Conservation (phyloP, 1,139 yeast genomes). For the Nakaseomyces uthaithaninus region DNA sequence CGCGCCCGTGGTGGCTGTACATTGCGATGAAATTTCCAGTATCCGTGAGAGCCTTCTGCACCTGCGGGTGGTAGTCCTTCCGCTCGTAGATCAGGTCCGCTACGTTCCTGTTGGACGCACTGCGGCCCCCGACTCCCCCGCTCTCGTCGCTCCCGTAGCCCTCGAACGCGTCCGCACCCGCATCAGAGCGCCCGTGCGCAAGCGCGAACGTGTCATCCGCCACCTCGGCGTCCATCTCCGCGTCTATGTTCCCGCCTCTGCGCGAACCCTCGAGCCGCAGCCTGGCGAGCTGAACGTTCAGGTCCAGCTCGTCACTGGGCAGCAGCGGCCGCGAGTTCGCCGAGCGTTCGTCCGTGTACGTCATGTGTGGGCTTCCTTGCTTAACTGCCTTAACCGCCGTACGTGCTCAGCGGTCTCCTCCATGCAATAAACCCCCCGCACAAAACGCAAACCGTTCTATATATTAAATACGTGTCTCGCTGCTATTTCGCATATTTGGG, state of each 20-base stretch:
- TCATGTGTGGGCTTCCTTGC: not conserved
- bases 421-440: too few relatives aligned
- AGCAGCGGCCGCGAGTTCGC: constrained; percentile 19
- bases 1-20: constrained; percentile 11
- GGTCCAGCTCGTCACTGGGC: constrained; percentile 20
- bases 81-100: constrained; percentile 11
- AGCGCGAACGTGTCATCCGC: too few relatives aligned
- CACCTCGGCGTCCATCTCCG: too few relatives aligned
- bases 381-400: too few relatives aligned
- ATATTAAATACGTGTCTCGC: too few relatives aligned
- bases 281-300: constrained; percentile 11
- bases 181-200: not conserved
- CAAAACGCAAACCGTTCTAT: too few relatives aligned
- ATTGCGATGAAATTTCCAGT: constrained; percentile 24
- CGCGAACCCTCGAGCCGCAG: constrained; percentile 7
- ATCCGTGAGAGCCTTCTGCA: constrained; percentile 25
- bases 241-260: too few relatives aligned
- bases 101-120: constrained; percentile 19
- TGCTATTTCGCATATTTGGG: too few relatives aligned
- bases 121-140: constrained; percentile 8
- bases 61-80: constrained; percentile 9
- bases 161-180: constrained; percentile 6
- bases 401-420: too few relatives aligned
- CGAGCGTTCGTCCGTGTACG: constrained; percentile 7
- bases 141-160: not conserved